A percentile compares a stretch with the other conserved stretches of the same genome.
Evolutionary conservation across 495 filamentous ascomycete genomes (phyloP).

Genomic region (Podospora didyma): DNA sequence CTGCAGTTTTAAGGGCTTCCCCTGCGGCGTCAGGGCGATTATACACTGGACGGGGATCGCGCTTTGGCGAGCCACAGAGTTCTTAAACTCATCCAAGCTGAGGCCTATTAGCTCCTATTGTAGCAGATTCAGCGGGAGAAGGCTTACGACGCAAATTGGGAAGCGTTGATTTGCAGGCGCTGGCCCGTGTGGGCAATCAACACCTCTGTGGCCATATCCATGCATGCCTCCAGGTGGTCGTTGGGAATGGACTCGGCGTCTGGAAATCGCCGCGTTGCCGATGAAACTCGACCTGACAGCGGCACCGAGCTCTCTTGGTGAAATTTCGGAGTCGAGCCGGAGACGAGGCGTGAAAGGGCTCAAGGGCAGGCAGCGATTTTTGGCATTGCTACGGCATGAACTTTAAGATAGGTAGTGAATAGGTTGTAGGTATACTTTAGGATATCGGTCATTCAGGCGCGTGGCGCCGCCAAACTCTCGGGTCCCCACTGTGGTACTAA

Average conservation of each 20-base stretch:
- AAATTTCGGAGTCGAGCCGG: no score
- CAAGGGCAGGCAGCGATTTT: no score
- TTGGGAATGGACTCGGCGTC: neutral
- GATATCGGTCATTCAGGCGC: neutral
- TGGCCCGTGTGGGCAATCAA: constrained; percentile 87
- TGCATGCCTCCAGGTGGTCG: constrained; percentile 26
- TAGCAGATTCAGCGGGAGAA: neutral
- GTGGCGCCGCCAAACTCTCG: neutral
- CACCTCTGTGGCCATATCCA: constrained; percentile 64
- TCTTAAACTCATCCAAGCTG: constrained; percentile 60
- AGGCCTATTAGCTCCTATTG: constrained; percentile 6
- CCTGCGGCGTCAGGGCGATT: constrained; percentile 77
- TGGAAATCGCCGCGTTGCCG: neutral
- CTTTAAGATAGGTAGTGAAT: no score
- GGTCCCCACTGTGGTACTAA: neutral
- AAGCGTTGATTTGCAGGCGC: constrained; percentile 68
- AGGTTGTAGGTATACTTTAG: no score
- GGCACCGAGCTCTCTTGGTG: neutral
- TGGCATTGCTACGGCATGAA: no score
- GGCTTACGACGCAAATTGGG: constrained; percentile 65
- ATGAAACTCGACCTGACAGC: neutral
- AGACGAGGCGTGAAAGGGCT: no score
- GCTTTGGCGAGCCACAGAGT: constrained; percentile 63
- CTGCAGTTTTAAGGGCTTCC: constrained; percentile 74
- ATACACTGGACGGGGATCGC: constrained; percentile 66